Conservation (phyloP, 805 yeast genomes). For the Nakazawaea wyomingensis region DNA sequence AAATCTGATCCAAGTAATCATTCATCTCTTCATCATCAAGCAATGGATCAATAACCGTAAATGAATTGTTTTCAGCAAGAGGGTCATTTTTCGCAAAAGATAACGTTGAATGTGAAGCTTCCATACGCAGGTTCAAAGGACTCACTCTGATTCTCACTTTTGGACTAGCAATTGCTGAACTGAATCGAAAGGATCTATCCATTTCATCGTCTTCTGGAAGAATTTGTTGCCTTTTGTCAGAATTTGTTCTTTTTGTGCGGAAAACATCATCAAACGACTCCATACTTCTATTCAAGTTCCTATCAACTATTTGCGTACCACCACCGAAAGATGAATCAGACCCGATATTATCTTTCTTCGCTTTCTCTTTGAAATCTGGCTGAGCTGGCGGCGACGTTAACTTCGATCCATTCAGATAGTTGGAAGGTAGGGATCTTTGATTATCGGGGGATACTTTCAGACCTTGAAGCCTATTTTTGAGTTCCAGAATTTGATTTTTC, state of each 20-base stretch:
- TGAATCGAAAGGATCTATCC: not conserved
- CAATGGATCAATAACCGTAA: not conserved
- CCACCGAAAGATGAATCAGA: too few species aligned
- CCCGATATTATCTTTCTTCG: too few species aligned
- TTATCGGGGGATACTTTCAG: not conserved
- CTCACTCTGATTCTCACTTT: not conserved
- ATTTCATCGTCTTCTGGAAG: not conserved
- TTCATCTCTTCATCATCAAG: not conserved
- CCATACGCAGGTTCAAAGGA: not conserved
- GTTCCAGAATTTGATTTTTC: not conserved
- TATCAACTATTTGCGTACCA: too few species aligned
- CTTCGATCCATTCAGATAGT: not conserved
- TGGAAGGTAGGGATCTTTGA: not conserved
- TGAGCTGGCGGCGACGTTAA: constrained; percentile 4
- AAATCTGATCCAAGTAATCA: not conserved
- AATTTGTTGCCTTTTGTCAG: not conserved
- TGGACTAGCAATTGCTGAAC: not conserved
- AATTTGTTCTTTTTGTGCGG: not conserved
- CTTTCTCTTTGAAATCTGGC: not conserved
- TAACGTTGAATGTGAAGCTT: too few species aligned
- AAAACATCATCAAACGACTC: not conserved
- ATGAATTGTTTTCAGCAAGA: constrained; percentile 3
- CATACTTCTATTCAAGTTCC: not conserved
- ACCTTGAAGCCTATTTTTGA: constrained; percentile 6
- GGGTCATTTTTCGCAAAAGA: too few species aligned